phyloP scores from a whole-genome alignment of 192 early-diverging fungal species.

The Gonapodya sp. region DNA sequence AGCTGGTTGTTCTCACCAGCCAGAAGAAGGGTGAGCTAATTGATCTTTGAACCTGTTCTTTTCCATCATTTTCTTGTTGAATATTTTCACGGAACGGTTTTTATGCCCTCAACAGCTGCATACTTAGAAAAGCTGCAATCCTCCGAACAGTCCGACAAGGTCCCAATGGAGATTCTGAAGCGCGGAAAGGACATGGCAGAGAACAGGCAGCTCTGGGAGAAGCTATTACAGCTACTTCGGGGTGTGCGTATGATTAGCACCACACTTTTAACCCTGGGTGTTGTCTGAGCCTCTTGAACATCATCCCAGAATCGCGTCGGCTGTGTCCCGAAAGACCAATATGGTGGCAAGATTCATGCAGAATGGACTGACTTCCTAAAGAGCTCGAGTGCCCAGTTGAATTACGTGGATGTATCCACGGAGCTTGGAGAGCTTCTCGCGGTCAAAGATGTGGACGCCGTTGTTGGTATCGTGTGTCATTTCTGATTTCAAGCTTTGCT shows the following conservation, averaged over 20 bases:
- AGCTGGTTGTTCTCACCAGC: conserved; percentile 67
- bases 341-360: background rate
- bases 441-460: conserved; percentile 84
- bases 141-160: conserved; percentile 27
- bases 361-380: conserved; percentile 56
- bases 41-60: background rate
- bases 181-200: conserved; percentile 65
- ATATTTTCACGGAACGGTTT: background rate
- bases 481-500: no score
- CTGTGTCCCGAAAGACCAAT: conserved; percentile 11
- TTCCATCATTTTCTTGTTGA: background rate
- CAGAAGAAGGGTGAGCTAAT: conserved; percentile 68
- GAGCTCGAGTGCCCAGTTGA: conserved; percentile 34
- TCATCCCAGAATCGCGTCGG: conserved; percentile 5
- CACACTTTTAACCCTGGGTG: background rate
- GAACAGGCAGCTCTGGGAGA: conserved; percentile 55
- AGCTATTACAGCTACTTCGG: conserved; percentile 39
- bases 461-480: conserved; percentile 42
- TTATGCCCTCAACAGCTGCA: conserved; percentile 24
- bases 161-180: conserved; percentile 67
- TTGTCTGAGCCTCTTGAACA: conserved; percentile 15
- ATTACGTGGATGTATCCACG: conserved; percentile 59
- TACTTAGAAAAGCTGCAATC: conserved; percentile 55
- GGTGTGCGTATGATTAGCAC: conserved; percentile 17
- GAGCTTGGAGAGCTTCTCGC: conserved; percentile 65